Evolutionary conservation across 2,329 filamentous ascomycete genomes (phyloP), one percentile per base, ranked within the genome.

Genomic region (Talaromyces amestolkiae): DNA sequence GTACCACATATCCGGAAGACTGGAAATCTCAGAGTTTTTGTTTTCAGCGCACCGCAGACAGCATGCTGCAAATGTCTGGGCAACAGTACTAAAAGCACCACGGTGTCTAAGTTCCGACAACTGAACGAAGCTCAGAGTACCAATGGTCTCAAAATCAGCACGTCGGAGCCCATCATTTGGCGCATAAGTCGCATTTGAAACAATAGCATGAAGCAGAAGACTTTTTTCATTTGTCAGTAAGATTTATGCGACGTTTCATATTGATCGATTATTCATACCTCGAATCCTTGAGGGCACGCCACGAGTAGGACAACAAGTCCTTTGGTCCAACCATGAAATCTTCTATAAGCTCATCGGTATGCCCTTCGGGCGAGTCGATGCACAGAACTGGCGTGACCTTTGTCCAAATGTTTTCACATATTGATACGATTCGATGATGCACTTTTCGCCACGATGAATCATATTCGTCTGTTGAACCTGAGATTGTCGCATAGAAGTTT

Each of bases 211-310:
- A 75, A 94, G 82, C 4, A 96, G 80, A 64, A 92, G 88, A 76
- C 92, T 95, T 45, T n/a, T 95, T 45, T n/a, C 6, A 39, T 39
- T 33, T 56, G 31, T 56, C n/a, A 56, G 53, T 24, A 56, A 17
- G 31, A 39, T 37, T 53, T 39, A 39, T 39, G 19, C 6, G n/a
- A 56, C 13, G 39, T 17, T 27, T 53, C 53, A 68, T 13, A 66
- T 9, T 17, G 37, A 17, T 19, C 15, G 37, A 15, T 22, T 66
- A 64, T 10, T 7, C 60, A 61, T 80, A 92, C 90, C 92, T 97
- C 27, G 93, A 92, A 78, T 99, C 95, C 68, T 97, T 94, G n/a
- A 97, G 83, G 6, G 93, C 92, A 71, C 95, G 87, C 85, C 97
- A 99, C 68, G 93, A 97, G 76, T 95, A 99, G 69, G 94, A 98